These are phyloP conservation scores for Colletotrichum viniferum DNA, from an alignment of 2,329 filamentous ascomycete genomes.

Conservation along the genomic window DNA sequence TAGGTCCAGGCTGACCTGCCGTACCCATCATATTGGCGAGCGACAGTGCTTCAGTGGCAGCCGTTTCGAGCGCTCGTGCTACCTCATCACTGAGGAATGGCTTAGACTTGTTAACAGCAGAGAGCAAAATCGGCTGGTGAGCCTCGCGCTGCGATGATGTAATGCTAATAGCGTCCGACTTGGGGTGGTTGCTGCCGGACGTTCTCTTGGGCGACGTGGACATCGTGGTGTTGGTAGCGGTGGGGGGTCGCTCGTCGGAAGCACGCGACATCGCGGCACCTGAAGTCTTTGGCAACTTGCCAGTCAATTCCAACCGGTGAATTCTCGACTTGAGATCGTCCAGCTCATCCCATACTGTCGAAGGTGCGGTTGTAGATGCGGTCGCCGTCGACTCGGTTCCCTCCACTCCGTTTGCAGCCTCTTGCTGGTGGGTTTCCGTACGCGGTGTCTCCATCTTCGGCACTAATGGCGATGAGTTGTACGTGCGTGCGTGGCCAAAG, in stretches of 20 bases:
- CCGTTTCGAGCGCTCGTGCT: slow-evolving; percentile 79
- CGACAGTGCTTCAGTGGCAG: slow-evolving; percentile 80
- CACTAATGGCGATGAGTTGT: slow-evolving; percentile 66
- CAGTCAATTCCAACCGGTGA: slow-evolving; percentile 85
- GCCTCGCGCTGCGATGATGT: slow-evolving; percentile 57
- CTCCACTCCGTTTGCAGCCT: slow-evolving; percentile 53
- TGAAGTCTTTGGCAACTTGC: slow-evolving; percentile 83
- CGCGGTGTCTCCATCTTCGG: slow-evolving; percentile 44
- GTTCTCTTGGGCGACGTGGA: slow-evolving; percentile 85
- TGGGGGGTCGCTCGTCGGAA: slow-evolving; percentile 82
- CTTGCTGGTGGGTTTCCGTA: slow-evolving; percentile 37
- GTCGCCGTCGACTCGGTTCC: slow-evolving; percentile 86
- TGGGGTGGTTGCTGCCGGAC: slow-evolving; percentile 52
- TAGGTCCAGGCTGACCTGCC: slow-evolving; percentile 70
- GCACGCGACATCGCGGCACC: slow-evolving; percentile 77
- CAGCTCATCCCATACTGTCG: slow-evolving; percentile 96
- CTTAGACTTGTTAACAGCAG: slow-evolving; percentile 81
- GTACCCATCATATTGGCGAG: slow-evolving; percentile 80
- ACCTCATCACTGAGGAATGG: slow-evolving; percentile 71
- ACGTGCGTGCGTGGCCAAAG: slow-evolving; percentile 47
- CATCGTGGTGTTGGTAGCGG: slow-evolving; percentile 90
- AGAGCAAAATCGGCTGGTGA: slow-evolving; percentile 75
- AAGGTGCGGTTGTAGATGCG: slow-evolving; percentile 84
- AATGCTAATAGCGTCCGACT: slow-evolving; percentile 47
- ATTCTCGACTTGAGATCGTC: slow-evolving; percentile 96